phyloP scores from a whole-genome alignment of 1,139 yeast species.

The Zhuliangozyma parablackwelliae region DNA sequence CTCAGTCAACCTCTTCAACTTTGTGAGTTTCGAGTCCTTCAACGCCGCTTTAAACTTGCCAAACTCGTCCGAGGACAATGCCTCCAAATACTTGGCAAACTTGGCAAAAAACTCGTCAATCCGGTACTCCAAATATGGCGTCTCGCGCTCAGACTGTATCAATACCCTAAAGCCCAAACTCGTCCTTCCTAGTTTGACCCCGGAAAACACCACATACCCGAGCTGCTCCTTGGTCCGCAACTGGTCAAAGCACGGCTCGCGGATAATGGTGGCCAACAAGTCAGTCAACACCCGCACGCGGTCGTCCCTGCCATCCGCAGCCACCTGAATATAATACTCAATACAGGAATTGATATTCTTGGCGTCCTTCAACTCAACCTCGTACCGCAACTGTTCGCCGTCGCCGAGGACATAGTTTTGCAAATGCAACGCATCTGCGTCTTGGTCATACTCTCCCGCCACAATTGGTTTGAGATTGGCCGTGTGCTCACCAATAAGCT shows the following conservation, averaged over 20 bases:
- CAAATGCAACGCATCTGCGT: constrained; percentile 20
- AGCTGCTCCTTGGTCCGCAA: constrained; percentile 88
- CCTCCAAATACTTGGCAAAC: constrained; percentile 32
- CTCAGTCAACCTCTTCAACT: constrained; percentile 71
- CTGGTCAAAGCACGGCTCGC: constrained; percentile 86
- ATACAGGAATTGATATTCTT: constrained; percentile 81
- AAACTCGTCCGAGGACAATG: constrained; percentile 52
- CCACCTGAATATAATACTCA: constrained; percentile 72
- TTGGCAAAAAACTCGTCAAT: constrained; percentile 59
- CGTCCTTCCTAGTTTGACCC: constrained; percentile 64
- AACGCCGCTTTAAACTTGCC: constrained; percentile 66
- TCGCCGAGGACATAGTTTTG: constrained; percentile 39
- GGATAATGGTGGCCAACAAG: constrained; percentile 63
- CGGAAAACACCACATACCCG: constrained; percentile 82
- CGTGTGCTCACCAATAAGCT: constrained; percentile 18
- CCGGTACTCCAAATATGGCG: constrained; percentile 72
- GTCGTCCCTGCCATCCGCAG: constrained; percentile 33
- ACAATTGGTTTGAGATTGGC: constrained; percentile 32
- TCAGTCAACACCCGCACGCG: constrained; percentile 49
- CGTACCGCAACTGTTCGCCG: constrained; percentile 44
- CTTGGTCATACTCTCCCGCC: constrained; percentile 22
- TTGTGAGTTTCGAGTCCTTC: constrained; percentile 60
- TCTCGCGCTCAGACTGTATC: constrained; percentile 78
- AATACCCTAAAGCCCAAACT: constrained; percentile 75
- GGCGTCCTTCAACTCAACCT: constrained; percentile 53